Evolutionary conservation across 73 alveolate species (phyloP).

Genomic region (Loxodes magnus): DNA sequence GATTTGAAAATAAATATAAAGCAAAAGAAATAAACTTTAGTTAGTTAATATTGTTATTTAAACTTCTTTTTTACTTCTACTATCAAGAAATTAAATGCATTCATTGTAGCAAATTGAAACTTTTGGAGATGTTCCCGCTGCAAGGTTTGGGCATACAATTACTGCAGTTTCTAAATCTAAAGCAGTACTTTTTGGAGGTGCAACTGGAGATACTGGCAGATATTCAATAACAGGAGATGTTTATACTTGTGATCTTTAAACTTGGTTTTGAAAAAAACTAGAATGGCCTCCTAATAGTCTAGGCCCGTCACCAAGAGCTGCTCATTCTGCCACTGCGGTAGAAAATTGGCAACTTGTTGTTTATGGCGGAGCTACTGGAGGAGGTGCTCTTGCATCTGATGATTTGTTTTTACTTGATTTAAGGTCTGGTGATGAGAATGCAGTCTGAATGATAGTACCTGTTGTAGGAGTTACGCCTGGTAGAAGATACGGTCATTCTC

Average conservation of each 20-base stretch:
- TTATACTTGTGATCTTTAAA: slow-evolving; percentile 52
- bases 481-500: slow-evolving; percentile 84
- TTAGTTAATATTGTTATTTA: too few relatives aligned
- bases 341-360: slow-evolving; percentile 80
- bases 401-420: slow-evolving; percentile 82
- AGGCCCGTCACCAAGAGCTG: slow-evolving; percentile 93
- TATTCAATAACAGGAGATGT: slow-evolving; percentile 89
- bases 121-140: slow-evolving; percentile 41
- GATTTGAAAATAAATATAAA: too few relatives aligned
- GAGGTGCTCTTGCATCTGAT: slow-evolving; percentile 94
- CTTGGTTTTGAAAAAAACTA: slow-evolving; percentile 70
- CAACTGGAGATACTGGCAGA: slow-evolving; percentile 91
- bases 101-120: too few relatives aligned
- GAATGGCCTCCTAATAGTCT: slow-evolving; percentile 86
- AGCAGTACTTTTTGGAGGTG: slow-evolving; percentile 92
- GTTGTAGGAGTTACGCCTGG: slow-evolving; percentile 93
- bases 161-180: slow-evolving; percentile 73
- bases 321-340: slow-evolving; percentile 85
- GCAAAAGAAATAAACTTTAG: too few relatives aligned
- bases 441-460: slow-evolving; percentile 89
- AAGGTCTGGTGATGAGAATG: slow-evolving; percentile 75
- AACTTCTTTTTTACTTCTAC: too few relatives aligned
- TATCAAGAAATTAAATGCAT: too few relatives aligned
- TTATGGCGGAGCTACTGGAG: slow-evolving; percentile 97
- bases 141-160: slow-evolving; percentile 86